Evolutionary conservation across 2,329 filamentous ascomycete genomes (phyloP).

Genomic region (Didymella arachidicola): DNA sequence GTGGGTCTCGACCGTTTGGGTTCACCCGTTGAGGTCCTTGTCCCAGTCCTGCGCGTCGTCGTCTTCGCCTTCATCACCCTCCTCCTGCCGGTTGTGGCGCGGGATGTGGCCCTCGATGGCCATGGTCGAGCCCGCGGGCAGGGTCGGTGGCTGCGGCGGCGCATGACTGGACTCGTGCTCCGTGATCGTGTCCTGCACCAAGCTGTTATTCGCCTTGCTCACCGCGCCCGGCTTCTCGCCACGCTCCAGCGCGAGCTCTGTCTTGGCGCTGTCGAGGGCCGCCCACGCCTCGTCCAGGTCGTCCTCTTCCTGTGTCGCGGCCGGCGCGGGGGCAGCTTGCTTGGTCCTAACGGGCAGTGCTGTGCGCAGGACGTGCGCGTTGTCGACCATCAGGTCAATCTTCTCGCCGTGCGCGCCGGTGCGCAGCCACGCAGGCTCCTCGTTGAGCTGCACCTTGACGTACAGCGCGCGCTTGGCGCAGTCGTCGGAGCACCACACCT

Average conservation of each 20-base stretch:
- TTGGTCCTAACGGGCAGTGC: conserved; percentile 43
- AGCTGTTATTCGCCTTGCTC: conserved; percentile 43
- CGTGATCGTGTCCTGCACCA: conserved; percentile 44
- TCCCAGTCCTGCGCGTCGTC: conserved; percentile 48
- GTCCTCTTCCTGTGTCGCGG: conserved; percentile 40
- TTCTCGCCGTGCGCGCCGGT: conserved; percentile 56
- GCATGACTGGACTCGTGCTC: conserved; percentile 35
- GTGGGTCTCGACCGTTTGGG: too few species aligned
- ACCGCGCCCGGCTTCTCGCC: conserved; percentile 51
- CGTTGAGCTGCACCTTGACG: conserved; percentile 85
- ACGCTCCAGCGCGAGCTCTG: conserved; percentile 54
- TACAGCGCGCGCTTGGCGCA: conserved; percentile 85
- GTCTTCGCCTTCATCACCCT: conserved; percentile 28
- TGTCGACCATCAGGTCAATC: conserved; percentile 53
- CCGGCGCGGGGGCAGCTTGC: conserved; percentile 12
- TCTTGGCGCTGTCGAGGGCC: conserved; percentile 45
- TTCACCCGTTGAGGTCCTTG: conserved; percentile 41
- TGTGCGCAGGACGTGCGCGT: conserved; percentile 36
- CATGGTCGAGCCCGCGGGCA: conserved; percentile 40
- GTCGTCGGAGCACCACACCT: conserved; percentile 84
- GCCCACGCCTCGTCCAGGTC: conserved; percentile 46
- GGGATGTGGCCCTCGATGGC: conserved; percentile 52
- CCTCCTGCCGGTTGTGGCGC: conserved; percentile 25
- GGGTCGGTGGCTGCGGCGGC: conserved; percentile 39
- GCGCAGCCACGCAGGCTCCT: conserved; percentile 86